Conservation (phyloP, 345 rosid genomes). For the Balakata baccata region DNA sequence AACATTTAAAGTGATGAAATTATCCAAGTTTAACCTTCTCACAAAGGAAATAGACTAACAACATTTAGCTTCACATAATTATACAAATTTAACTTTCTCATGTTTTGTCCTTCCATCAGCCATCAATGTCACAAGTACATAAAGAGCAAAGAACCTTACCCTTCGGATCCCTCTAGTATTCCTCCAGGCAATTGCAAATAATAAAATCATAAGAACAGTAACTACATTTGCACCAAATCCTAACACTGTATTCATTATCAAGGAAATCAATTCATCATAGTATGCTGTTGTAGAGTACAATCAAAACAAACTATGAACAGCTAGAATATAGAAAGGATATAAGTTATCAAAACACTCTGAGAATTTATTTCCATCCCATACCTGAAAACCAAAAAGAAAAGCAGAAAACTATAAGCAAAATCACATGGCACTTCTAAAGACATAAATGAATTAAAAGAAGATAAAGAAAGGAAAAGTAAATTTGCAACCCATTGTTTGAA, state of each 20-base stretch:
- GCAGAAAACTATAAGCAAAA: background rate
- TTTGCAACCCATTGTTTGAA: no score
- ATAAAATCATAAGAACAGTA: constrained; percentile 45
- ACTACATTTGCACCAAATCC: constrained; percentile 57
- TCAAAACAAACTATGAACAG: background rate
- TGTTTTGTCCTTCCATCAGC: background rate
- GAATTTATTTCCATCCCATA: constrained; percentile 50
- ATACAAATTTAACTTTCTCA: background rate
- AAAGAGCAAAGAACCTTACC: constrained; percentile 35
- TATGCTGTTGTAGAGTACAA: background rate
- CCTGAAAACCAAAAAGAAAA: constrained; percentile 36
- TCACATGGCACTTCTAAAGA: background rate
- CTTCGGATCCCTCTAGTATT: constrained; percentile 30
- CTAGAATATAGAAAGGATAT: constrained; percentile 43
- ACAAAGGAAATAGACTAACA: background rate
- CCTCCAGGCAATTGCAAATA: constrained; percentile 44
- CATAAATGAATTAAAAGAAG: background rate
- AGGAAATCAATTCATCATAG: constrained; percentile 30
- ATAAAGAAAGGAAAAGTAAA: no score
- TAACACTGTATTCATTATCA: constrained; percentile 49
- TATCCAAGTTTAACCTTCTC: background rate
- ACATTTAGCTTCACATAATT: background rate
- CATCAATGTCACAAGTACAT: background rate
- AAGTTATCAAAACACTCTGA: constrained; percentile 47
- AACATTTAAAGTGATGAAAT: background rate